Conservation (phyloP, 768 basidiomycete species). For the Mycena floridula region DNA sequence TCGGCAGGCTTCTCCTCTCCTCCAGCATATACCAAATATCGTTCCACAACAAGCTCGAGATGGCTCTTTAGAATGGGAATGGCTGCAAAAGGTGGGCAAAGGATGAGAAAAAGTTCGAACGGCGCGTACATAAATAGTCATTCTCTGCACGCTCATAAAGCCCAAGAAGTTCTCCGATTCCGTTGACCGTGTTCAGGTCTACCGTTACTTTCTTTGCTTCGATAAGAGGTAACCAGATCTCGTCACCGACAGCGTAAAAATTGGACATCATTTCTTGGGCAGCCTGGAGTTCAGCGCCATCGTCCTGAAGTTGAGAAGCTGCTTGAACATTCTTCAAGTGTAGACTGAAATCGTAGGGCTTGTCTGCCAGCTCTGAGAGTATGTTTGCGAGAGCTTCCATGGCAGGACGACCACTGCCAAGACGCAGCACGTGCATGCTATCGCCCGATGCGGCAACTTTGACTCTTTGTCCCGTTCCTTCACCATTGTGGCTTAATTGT, state of each 20-base stretch:
- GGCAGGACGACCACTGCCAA: too few relatives aligned
- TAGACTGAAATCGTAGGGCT: constrained; percentile 54
- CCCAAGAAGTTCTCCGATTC: constrained; percentile 48
- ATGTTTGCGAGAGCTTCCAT: constrained; percentile 58
- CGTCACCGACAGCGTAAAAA: constrained; percentile 58
- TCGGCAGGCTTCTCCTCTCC: constrained; percentile 39
- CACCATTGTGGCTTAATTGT: too few relatives aligned
- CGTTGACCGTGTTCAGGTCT: constrained; percentile 46
- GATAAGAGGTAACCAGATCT: constrained; percentile 72
- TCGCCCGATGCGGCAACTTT: too few relatives aligned
- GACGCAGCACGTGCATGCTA: too few relatives aligned
- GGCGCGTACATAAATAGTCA: constrained; percentile 74
- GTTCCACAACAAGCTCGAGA: constrained; percentile 49
- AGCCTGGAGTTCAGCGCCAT: constrained; percentile 50
- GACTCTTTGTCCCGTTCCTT: too few relatives aligned
- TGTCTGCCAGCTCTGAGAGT: constrained; percentile 50
- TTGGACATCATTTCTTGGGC: constrained; percentile 65
- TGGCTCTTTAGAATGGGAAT: constrained; percentile 69
- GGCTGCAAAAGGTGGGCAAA: constrained; percentile 34
- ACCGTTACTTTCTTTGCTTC: constrained; percentile 42
- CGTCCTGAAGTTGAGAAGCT: constrained; percentile 45
- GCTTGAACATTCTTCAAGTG: constrained; percentile 67
- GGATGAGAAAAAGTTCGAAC: constrained; percentile 2
- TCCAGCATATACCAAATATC: constrained; percentile 31
- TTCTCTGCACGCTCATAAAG: constrained; percentile 61